Conservation (phyloP, 441 rosid species). For the Caryocar brasiliense region DNA sequence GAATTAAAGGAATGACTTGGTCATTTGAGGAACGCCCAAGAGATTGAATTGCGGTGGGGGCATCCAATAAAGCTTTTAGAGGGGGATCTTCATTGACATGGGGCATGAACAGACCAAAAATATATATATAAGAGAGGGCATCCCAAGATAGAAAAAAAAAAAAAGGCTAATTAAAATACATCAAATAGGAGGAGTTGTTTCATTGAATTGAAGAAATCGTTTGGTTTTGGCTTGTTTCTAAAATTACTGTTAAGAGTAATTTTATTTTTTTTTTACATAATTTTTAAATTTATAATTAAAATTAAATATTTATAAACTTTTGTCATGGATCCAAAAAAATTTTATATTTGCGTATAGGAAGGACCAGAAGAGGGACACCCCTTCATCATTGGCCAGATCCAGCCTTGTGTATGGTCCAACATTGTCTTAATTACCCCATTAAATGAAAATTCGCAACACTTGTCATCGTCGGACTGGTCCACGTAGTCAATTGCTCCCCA, state of each 20-base stretch:
- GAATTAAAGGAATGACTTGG: constrained; percentile 1
- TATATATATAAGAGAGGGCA: too few species aligned
- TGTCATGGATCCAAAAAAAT: constrained; percentile 19
- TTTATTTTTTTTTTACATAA: too few species aligned
- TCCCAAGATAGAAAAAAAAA: constrained; percentile 6
- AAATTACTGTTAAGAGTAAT: too few species aligned
- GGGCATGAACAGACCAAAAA: constrained; percentile 28
- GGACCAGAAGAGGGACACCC: constrained; percentile 44
- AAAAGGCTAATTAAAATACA: too few species aligned
- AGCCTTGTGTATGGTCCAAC: constrained; percentile 52
- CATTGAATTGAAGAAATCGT: too few species aligned
- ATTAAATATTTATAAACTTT: constrained; percentile 12
- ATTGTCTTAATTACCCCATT: constrained; percentile 38
- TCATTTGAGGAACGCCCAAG: constrained; percentile 11
- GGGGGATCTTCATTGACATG: constrained; percentile 23
- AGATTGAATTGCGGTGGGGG: constrained; percentile 34
- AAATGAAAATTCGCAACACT: constrained; percentile 21
- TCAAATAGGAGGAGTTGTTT: too few species aligned
- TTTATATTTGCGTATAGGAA: constrained; percentile 27
- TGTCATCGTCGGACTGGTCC: constrained; percentile 19
- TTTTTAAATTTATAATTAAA: too few species aligned
- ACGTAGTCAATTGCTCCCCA: neutral
- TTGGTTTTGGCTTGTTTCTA: too few species aligned
- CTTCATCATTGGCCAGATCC: constrained; percentile 50
- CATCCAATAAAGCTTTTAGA: constrained; percentile 8